Evolutionary conservation across 371 early-diverging fungal genomes (phyloP).

Genomic region (Lichtheimia ramosa): DNA sequence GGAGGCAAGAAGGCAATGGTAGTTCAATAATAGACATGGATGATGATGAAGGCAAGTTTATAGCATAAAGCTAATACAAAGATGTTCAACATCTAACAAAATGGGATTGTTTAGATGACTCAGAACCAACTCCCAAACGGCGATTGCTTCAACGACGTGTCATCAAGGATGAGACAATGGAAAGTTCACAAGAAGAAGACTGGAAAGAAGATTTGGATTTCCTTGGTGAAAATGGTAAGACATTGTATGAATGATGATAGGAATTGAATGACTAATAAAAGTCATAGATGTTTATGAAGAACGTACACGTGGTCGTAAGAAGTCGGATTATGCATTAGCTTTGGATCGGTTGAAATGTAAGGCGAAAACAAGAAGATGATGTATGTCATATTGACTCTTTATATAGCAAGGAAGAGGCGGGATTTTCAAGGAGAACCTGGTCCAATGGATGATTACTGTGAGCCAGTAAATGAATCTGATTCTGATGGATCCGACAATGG

Average conservation of each 20-base stretch:
- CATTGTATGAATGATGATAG: neutral
- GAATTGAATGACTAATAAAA: neutral
- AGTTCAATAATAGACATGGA: no score
- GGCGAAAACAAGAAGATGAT: neutral
- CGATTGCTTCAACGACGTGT: neutral
- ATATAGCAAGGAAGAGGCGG: slow-evolving; percentile 16
- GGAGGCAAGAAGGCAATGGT: no score
- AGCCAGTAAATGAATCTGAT: neutral
- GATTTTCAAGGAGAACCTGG: slow-evolving; percentile 14
- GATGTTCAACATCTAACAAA: no score
- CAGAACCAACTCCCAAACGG: neutral
- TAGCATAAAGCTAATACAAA: no score
- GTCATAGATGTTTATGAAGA: slow-evolving; percentile 13
- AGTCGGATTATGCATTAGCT: slow-evolving; percentile 12
- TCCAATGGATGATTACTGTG: slow-evolving; percentile 17
- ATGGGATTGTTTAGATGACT: no score
- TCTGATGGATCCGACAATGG: slow-evolving; percentile 8
- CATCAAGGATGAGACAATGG: neutral
- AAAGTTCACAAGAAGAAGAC: slow-evolving; percentile 4
- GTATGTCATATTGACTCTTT: neutral
- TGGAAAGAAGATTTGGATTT: slow-evolving; percentile 19
- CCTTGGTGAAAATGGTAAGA: slow-evolving; percentile 16
- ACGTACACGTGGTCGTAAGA: slow-evolving; percentile 16
- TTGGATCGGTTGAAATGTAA: slow-evolving; percentile 14
- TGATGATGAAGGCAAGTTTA: no score